Evolutionary conservation across 192 early-diverging fungal genomes (phyloP), one percentile per base, ranked within the genome.

Genomic region (Backusella circina): DNA sequence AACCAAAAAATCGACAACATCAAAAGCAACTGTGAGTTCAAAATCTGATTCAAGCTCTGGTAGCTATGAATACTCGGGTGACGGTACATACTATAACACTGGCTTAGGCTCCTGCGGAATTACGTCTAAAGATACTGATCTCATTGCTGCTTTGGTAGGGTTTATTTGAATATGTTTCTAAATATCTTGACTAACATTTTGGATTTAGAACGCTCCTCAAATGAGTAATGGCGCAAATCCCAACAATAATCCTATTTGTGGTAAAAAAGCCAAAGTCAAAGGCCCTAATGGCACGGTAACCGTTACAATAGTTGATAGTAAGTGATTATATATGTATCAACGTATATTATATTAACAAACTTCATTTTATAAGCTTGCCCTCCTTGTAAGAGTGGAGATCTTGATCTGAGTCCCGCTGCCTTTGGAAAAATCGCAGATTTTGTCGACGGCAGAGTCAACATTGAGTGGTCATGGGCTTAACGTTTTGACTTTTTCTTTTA

Each of bases 81-180:
- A 89, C 18, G 88, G 86, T 35, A 89, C 88, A 0, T 89, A 77
- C 51, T 89, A 83, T 37, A 78, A 78, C 33, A 26, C 73, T 44
- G 88, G 88, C 16, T 67, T 84, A 6, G 86, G 88, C 8, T 81
- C 88, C 0, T 89, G 88, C 72, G 88, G 88, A 10, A n/a, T 57
- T 30, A 76, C 75, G 12, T 83, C 85, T 71, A 67, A 72, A 2
- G 84, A 86, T 28, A 44, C 30, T 39, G 86, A 89, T 31, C 36
- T 83, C 23, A 83, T 89, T 72, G 86, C 77, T 15, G 88, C 88
- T 1, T 81, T 89, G 44, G 71, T 73, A 73, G 64, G 54, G n/a
- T 23, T 1, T 65, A 31, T 6, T 3, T 8, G 7, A 12, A 28
- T 26, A 26, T 26, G 8, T 9, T 9, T 10, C 23, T 57, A 5